These are phyloP conservation scores for Solanum hybrid DNA, from an alignment of 305 asterid genomes.

Conservation along the genomic window DNA sequence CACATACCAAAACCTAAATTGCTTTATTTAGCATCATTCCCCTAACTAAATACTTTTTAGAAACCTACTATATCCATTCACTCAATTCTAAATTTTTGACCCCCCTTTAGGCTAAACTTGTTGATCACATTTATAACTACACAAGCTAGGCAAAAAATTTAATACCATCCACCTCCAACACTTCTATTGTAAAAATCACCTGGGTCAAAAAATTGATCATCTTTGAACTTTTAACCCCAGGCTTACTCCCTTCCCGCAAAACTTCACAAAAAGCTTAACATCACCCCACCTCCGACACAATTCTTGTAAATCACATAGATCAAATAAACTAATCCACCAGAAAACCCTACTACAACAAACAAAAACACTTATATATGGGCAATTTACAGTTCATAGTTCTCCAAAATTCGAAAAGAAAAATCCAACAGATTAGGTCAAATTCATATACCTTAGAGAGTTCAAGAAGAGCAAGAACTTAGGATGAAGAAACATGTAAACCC, in stretches of 20 bases:
- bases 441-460: constrained; percentile 74
- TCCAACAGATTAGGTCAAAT: neutral
- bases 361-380: neutral
- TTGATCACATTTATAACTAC: neutral
- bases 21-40: neutral
- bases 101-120: neutral
- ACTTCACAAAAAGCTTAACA: neutral
- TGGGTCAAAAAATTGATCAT: neutral
- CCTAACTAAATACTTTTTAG: neutral
- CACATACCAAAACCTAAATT: neutral
- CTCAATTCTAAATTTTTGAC: neutral
- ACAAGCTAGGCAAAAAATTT: no score
- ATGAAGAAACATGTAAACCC: neutral
- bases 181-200: neutral
- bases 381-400: neutral
- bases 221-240: neutral
- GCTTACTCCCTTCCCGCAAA: neutral
- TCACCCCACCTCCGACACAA: neutral
- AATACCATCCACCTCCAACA: neutral
- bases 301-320: neutral
- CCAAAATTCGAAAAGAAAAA: neutral
- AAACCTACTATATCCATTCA: neutral
- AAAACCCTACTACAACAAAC: neutral
- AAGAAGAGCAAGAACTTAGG: constrained; percentile 44
- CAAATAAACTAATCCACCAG: neutral